phyloP scores from a whole-genome alignment of 2,329 filamentous ascomycete genomes.

The Trichoderma sp. region DNA sequence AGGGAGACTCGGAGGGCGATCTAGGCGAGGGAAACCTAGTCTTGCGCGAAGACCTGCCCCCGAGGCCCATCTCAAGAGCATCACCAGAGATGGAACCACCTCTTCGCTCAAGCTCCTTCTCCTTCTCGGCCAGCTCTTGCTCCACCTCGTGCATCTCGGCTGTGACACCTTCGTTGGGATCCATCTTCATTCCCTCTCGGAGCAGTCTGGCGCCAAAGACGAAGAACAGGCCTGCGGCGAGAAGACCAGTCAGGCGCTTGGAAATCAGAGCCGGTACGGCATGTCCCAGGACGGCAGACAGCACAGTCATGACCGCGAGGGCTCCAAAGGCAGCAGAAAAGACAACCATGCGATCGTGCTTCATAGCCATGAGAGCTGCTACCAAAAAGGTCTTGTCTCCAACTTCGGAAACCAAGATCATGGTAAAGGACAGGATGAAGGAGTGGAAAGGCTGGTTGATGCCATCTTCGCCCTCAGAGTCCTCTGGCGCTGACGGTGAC shows the following conservation, averaged over 20 bases:
- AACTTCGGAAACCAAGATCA: constrained; percentile 96
- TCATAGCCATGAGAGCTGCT: constrained; percentile 98
- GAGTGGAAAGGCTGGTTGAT: constrained; percentile 84
- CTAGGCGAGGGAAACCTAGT: constrained; percentile 78
- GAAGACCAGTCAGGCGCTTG: constrained; percentile 85
- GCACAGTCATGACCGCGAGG: constrained; percentile 88
- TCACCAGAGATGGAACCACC: constrained; percentile 70
- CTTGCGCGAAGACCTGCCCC: constrained; percentile 70
- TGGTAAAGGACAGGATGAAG: constrained; percentile 87
- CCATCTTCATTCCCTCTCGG: constrained; percentile 85
- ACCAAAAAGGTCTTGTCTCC: constrained; percentile 99
- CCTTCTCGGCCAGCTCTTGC: constrained; percentile 89
- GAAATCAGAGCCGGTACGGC: constrained; percentile 88
- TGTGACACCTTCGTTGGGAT: constrained; percentile 84
- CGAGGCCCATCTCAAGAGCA: constrained; percentile 76
- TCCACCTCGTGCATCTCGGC: constrained; percentile 99
- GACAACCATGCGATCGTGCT: constrained; percentile 88
- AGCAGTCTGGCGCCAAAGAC: constrained; percentile 85
- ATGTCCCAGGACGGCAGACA: constrained; percentile 90
- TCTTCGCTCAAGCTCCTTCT: constrained; percentile 69
- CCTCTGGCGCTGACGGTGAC: constrained; percentile 30
- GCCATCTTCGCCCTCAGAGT: constrained; percentile 51
- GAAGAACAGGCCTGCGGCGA: constrained; percentile 83
- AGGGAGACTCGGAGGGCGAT: constrained; percentile 76
- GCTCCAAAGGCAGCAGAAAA: constrained; percentile 95